Evolutionary conservation across 2,329 filamentous ascomycete genomes (phyloP).

Genomic region (Plenodomus biglobosus): DNA sequence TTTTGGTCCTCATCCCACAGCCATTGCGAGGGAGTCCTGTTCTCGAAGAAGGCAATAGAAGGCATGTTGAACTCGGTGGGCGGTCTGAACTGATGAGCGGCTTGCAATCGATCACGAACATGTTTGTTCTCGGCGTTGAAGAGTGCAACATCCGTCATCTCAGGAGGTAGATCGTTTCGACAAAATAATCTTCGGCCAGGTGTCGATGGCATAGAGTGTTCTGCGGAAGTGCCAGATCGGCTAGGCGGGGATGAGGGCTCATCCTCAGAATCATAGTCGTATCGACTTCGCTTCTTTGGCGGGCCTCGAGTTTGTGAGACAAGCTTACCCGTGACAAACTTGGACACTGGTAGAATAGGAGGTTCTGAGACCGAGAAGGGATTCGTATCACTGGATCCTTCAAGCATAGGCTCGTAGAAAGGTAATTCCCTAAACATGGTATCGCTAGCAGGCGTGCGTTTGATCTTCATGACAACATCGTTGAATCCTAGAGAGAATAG

Average conservation of each 20-base stretch:
- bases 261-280: constrained; percentile 74
- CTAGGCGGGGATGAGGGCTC: constrained; percentile 47
- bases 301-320: constrained; percentile 66
- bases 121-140: constrained; percentile 88
- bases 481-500: constrained; percentile 82
- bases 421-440: constrained; percentile 79
- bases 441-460: constrained; percentile 72
- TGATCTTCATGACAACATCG: constrained; percentile 77
- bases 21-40: constrained; percentile 86
- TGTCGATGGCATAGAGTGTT: constrained; percentile 46
- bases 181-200: constrained; percentile 44
- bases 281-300: constrained; percentile 77
- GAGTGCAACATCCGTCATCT: constrained; percentile 76
- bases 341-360: constrained; percentile 80
- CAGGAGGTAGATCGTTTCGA: constrained; percentile 60
- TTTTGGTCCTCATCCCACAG: constrained; percentile 88
- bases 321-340: constrained; percentile 81
- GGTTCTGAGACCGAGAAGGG: constrained; percentile 39
- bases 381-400: constrained; percentile 35
- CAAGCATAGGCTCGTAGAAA: constrained; percentile 61
- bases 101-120: constrained; percentile 85
- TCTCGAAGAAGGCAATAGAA: constrained; percentile 85
- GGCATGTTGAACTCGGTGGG: constrained; percentile 93
- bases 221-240: constrained; percentile 46
- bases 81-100: constrained; percentile 88